Percentiles rank a stretch among this genome's conserved stretches.
phyloP scores from a whole-genome alignment of 768 basidiomycete genomes.

The Russula compacta region DNA sequence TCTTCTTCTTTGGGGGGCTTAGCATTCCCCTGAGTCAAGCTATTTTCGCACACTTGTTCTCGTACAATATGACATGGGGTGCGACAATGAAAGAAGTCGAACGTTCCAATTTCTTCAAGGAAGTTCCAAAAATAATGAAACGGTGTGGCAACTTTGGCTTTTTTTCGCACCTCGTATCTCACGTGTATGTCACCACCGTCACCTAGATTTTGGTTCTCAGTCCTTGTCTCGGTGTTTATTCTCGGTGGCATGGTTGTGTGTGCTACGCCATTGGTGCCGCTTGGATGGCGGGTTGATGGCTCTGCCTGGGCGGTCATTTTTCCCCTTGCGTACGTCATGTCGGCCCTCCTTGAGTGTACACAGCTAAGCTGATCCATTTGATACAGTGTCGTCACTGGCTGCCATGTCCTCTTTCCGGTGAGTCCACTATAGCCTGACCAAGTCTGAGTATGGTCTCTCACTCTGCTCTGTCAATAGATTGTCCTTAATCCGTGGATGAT shows the following conservation, averaged over 20 bases:
- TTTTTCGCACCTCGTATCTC: background rate
- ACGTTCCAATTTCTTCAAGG: slow-evolving; percentile 83
- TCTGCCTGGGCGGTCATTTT: slow-evolving; percentile 65
- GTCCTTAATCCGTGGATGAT: slow-evolving; percentile 85
- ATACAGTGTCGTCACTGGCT: slow-evolving; percentile 45
- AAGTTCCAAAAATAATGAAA: slow-evolving; percentile 76
- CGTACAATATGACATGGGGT: slow-evolving; percentile 71
- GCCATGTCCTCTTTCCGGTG: slow-evolving; percentile 72
- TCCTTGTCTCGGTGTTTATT: slow-evolving; percentile 43
- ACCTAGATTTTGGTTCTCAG: slow-evolving; percentile 50
- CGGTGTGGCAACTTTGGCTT: slow-evolving; percentile 27
- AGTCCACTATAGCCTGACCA: slow-evolving; percentile 23
- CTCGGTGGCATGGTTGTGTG: slow-evolving; percentile 54
- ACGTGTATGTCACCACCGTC: background rate
- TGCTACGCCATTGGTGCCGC: slow-evolving; percentile 43
- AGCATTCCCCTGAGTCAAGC: slow-evolving; percentile 60
- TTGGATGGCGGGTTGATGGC: slow-evolving; percentile 55
- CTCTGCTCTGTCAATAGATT: slow-evolving; percentile 35
- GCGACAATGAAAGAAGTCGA: slow-evolving; percentile 82
- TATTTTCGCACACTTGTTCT: slow-evolving; percentile 61
- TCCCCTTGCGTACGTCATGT: slow-evolving; percentile 52
- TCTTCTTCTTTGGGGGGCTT: slow-evolving; percentile 73
- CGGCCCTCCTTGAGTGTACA: background rate
- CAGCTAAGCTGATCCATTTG: background rate
- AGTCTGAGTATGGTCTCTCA: slow-evolving; percentile 23